Base-by-base conservation (phyloP, 164 flowering plant species). In the Protea cynaroides region DNA sequence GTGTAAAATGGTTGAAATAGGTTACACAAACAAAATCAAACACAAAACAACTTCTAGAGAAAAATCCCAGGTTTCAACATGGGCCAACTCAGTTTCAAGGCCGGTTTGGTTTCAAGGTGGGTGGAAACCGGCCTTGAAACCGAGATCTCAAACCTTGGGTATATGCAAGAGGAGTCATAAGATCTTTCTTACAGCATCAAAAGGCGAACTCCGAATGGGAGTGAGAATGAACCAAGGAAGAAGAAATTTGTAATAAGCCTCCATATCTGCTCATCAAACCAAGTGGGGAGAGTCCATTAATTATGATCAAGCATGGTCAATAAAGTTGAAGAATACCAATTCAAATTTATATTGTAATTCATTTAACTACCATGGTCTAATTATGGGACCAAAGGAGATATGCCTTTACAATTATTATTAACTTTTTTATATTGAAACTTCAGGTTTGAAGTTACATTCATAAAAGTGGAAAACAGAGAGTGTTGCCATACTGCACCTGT, bases 191-290 rank as follows among this genome's bases (percentile, higher is more conserved):
- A 84, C 88, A 84, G 74, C 54, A 79, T 76, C 19, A 79, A 13
- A 23, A 84, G 75, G 18, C 75, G 83, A 19, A 84, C 24, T 8
- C 77, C 88, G 58, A 82, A 84, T 0, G 24, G 44, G 1, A 73
- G 5, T 11, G 84, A 80, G 53, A 80, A 84, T 44, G 75, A 73
- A 21, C 79, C 86, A 13, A 82, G 82, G 66, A 81, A 84, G 72
- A 84, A 77, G 72, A 84, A 84, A 67, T 79, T 80, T 21, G 84
- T 75, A 15, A 84, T 23, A 15, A 84, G 82, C 78, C 86, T 82
- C 86, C 88, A 84, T 23, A 84, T 60, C 88, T 84, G 76, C 72
- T 73, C 3, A 59, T 54, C 15, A 29, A 46, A 59, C 56, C 6
- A 25, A 62, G 3, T 58, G 23, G 36, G 36, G 9, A 29, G 34